Base-by-base conservation (phyloP, 495 filamentous ascomycete genomes). In the Hypoxylon fragiforme region DNA sequence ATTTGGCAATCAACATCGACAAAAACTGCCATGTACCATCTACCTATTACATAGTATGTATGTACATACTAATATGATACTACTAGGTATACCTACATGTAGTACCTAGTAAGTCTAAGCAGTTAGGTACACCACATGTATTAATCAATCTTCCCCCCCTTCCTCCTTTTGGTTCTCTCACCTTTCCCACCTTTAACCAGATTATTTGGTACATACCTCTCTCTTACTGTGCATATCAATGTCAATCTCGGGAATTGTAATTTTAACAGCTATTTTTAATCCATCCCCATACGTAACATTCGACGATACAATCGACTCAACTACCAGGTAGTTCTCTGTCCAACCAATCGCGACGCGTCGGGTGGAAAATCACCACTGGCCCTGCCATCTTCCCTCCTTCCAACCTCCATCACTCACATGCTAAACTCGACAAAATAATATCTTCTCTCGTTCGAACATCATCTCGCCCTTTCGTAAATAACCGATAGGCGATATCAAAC, bases 201-300 rank as follows among this genome's bases (percentile, higher is more conserved):
- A 9, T 9, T 28, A 9, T 9, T 28, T 4, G 24, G 24, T 41
- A 20, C 30, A 35, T 44, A 13, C 35, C 32, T 36, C 30, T 44
- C 31, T 24, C 36, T 38, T 8, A 13, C 22, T 18, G 40, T 55
- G 56, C 56, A 54, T 60, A 24, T n/a, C n/a, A n/a, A n/a, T 45
- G 44, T 44, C 44, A 60, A 54, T 60, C 50, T 60, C 50, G 49
- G 50, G 41, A 34, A 40, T 53, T 44, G 50, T 52, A 44, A 49
- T 60, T 49, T 59, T 49, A 54, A 31, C 9, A 28, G 4, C 56
- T 57, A 55, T 55, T 55, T 55, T 55, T 55, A 55, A 48, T 39
- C 22, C 24, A 34, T 34, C 28, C 36, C 28, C 28, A 12, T 30
- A 19, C 37, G 4, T 9, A 9, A 28, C 24, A 28, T 9, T 28